phyloP scores from a whole-genome alignment of 2,329 filamentous ascomycete genomes.

The Talaromyces sp. region DNA sequence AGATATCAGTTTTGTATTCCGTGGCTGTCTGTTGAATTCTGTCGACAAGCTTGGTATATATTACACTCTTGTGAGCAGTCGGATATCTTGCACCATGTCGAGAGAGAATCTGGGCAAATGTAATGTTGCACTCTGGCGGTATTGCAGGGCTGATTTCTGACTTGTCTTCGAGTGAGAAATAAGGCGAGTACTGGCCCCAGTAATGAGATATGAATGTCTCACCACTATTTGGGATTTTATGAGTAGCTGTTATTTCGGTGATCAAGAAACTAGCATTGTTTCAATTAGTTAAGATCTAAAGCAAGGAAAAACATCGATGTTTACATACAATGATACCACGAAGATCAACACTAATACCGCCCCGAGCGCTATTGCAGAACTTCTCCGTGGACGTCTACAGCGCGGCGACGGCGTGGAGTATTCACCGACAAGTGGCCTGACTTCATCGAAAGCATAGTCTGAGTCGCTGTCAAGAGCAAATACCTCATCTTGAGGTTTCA shows the following conservation, averaged over 20 bases:
- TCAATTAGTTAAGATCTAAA: not conserved
- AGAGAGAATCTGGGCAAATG: conserved; percentile 74
- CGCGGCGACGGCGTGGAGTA: not conserved
- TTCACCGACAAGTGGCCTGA: not conserved
- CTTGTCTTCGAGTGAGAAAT: conserved; percentile 60
- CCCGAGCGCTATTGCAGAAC: not conserved
- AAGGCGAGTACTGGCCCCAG: conserved; percentile 88
- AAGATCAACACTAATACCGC: not conserved
- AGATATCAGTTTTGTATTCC: conserved; percentile 54
- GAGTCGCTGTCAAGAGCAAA: not conserved
- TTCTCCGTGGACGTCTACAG: not conserved
- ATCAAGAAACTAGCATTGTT: not conserved
- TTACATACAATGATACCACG: not conserved
- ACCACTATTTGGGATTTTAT: not conserved
- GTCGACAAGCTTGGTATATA: conserved; percentile 60
- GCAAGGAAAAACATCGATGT: not conserved
- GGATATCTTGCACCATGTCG: conserved; percentile 82
- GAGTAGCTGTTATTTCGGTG: not conserved
- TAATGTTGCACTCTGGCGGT: conserved; percentile 66
- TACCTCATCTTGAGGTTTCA: not conserved
- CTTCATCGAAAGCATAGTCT: not conserved
- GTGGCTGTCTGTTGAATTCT: conserved; percentile 58
- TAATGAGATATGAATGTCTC: conserved; percentile 54
- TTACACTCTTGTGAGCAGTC: conserved; percentile 59
- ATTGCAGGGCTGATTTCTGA: conserved; percentile 58